A percentile compares a stretch with the other conserved stretches of the same genome.
phyloP scores from a whole-genome alignment of 2,329 filamentous ascomycete genomes.

The Penicillium sp. region DNA sequence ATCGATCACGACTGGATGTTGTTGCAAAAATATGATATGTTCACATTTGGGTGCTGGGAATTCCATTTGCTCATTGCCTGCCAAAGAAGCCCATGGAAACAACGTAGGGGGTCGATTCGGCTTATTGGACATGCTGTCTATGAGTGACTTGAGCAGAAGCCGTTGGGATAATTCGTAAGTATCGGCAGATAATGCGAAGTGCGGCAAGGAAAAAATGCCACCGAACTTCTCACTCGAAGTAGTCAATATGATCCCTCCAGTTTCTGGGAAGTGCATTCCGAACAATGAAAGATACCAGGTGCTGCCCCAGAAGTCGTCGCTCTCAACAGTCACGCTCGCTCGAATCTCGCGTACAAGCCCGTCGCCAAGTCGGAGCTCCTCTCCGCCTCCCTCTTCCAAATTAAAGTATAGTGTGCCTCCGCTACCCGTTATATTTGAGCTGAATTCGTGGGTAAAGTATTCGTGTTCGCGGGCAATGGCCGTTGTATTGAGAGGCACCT shows the following conservation, averaged over 20 bases:
- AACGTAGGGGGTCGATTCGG: conserved; percentile 59
- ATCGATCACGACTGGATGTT: conserved; percentile 41
- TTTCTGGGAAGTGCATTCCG: conserved; percentile 82
- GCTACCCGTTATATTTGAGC: conserved; percentile 75
- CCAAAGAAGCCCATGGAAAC: conserved; percentile 75
- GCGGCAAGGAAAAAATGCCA: conserved; percentile 86
- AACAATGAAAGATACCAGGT: conserved; percentile 78
- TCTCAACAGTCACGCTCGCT: conserved; percentile 70
- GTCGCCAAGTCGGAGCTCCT: conserved; percentile 38
- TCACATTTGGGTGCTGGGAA: conserved; percentile 76
- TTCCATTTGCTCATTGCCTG: conserved; percentile 50
- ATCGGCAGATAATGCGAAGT: conserved; percentile 65
- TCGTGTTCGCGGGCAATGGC: conserved; percentile 64
- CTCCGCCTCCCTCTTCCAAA: conserved; percentile 57
- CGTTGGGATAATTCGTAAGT: conserved; percentile 59
- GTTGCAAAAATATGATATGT: conserved; percentile 80
- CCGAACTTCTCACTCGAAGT: conserved; percentile 93
- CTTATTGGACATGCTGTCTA: conserved; percentile 60
- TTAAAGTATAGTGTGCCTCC: conserved; percentile 70
- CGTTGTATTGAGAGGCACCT: conserved; percentile 61
- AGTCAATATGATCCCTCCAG: conserved; percentile 76
- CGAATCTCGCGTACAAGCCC: conserved; percentile 67
- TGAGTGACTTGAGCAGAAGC: conserved; percentile 72
- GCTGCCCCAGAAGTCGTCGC: conserved; percentile 66
- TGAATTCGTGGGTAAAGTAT: conserved; percentile 69